Conservation (phyloP, 1,284 basidiomycete species). For the Laetiporus sulphureus region DNA sequence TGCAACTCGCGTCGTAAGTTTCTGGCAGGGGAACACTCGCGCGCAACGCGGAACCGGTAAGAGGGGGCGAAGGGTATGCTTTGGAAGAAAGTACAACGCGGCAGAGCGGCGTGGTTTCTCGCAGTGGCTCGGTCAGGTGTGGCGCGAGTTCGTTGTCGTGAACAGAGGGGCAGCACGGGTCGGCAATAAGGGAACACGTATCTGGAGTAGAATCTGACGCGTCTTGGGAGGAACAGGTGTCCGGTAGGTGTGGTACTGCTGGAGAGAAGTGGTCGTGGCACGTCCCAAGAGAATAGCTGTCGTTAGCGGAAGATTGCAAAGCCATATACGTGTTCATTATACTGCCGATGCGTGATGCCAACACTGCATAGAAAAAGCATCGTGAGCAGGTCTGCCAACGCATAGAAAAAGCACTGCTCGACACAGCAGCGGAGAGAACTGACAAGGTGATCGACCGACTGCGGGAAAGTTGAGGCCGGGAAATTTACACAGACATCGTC, state of each 20-base stretch:
- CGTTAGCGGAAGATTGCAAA: slow-evolving; percentile 10
- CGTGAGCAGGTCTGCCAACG: slow-evolving; percentile 3
- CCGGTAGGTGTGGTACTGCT: slow-evolving; percentile 2
- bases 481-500: slow-evolving; percentile 5
- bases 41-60: slow-evolving; percentile 18
- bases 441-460: slow-evolving; percentile 5
- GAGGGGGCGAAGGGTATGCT: slow-evolving; percentile 20
- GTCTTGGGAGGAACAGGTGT: slow-evolving; percentile 4
- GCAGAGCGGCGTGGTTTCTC: slow-evolving; percentile 6
- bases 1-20: slow-evolving; percentile 4
- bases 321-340: slow-evolving; percentile 21
- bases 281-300: slow-evolving; percentile 10
- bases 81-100: no score
- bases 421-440: slow-evolving; percentile 5
- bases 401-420: slow-evolving; percentile 4
- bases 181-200: slow-evolving; percentile 9
- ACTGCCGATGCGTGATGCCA: slow-evolving; percentile 16
- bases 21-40: slow-evolving; percentile 19
- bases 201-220: slow-evolving; percentile 13
- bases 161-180: slow-evolving; percentile 1
- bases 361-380: slow-evolving; percentile 7
- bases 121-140: slow-evolving; percentile 9
- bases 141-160: slow-evolving; percentile 4
- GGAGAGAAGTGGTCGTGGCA: slow-evolving; percentile 8
- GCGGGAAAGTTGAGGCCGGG: not conserved